Evolutionary conservation across 805 yeast genomes (phyloP).

Genomic region (Teunomyces lycoperdinae): DNA sequence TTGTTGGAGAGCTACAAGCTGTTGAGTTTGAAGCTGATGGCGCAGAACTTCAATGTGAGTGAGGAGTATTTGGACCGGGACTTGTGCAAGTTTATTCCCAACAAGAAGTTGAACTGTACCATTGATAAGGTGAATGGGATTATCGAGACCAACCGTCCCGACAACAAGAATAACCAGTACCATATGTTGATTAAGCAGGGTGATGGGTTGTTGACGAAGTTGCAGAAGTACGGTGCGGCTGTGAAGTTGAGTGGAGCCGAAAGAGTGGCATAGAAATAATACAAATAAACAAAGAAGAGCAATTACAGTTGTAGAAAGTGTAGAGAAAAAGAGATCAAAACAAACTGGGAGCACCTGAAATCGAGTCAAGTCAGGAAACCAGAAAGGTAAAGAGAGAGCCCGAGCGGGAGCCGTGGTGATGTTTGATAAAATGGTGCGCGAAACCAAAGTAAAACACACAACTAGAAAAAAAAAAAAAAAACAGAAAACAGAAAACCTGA

Average conservation of each 20-base stretch:
- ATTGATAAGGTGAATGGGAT: constrained; percentile 94
- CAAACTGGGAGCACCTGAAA: too few species aligned
- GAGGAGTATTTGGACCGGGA: constrained; percentile 85
- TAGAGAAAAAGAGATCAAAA: background rate
- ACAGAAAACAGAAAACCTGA: background rate
- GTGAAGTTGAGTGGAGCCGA: constrained; percentile 94
- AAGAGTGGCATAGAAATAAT: constrained; percentile 35
- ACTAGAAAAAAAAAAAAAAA: too few species aligned
- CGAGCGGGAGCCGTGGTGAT: background rate
- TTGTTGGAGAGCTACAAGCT: constrained; percentile 92
- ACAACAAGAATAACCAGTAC: constrained; percentile 92
- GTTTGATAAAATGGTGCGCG: background rate
- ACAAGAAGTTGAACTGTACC: constrained; percentile 89
- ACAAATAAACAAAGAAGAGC: background rate
- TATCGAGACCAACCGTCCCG: constrained; percentile 94
- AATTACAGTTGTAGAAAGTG: background rate
- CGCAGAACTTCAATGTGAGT: constrained; percentile 86
- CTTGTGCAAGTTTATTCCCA: constrained; percentile 86
- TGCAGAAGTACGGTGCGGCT: constrained; percentile 96
- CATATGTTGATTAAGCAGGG: constrained; percentile 87
- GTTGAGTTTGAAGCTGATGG: constrained; percentile 87
- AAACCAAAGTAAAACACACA: background rate
- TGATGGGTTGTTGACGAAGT: constrained; percentile 84
- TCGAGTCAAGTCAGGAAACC: too few species aligned
- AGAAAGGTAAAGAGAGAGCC: too few species aligned